Conservation (phyloP, 345 rosid genomes). For the Erysimum cheiranthoides region DNA sequence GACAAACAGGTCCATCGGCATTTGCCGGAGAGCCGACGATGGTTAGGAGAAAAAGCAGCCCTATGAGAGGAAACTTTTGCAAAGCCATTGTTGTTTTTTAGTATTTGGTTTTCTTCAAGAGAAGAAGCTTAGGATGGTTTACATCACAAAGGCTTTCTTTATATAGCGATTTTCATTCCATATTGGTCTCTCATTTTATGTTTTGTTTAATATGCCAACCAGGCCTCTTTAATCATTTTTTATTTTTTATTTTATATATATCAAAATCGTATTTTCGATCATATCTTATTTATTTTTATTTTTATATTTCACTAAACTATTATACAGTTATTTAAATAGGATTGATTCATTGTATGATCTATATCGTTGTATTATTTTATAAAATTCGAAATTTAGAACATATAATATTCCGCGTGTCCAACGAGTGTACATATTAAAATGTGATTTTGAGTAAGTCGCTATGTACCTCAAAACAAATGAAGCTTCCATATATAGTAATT, state of each 20-base stretch:
- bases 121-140: background rate
- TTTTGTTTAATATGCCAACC: background rate
- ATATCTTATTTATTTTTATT: background rate
- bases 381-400: background rate
- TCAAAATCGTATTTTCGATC: background rate
- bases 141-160: background rate
- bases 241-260: background rate
- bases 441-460: background rate
- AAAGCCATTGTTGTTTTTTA: conserved; percentile 23
- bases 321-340: background rate
- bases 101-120: background rate
- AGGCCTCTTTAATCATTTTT: background rate
- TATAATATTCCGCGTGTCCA: conserved; percentile 28
- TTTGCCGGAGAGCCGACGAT: conserved; percentile 10
- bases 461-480: background rate
- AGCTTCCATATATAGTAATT: background rate
- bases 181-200: background rate
- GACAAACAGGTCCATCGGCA: conserved; percentile 40
- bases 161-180: conserved; percentile 1
- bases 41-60: conserved; percentile 30
- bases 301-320: background rate
- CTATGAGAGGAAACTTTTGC: conserved; percentile 33
- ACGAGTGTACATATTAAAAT: conserved; percentile 29
- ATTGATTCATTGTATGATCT: background rate
- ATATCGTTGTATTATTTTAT: background rate